A percentile compares a stretch with the other conserved stretches of the same genome.
These are phyloP conservation scores for Elsinoe ampelina DNA, from an alignment of 2,329 filamentous ascomycete genomes.

Conservation along the genomic window DNA sequence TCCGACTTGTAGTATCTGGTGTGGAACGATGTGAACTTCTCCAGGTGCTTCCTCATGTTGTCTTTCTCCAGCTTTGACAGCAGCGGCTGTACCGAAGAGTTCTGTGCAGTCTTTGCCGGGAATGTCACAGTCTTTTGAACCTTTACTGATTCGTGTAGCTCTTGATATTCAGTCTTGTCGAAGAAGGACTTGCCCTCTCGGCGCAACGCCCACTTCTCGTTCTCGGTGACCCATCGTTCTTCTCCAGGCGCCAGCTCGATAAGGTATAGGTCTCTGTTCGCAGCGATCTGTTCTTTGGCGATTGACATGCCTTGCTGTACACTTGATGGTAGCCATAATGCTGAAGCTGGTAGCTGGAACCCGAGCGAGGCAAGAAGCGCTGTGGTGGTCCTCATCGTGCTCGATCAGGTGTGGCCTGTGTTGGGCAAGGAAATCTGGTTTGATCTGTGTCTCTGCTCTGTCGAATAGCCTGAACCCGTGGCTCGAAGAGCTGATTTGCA, in stretches of 20 bases:
- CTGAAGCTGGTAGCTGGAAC: conserved; percentile 6
- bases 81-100: conserved; percentile 58
- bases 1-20: conserved; percentile 74
- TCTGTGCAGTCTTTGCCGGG: conserved; percentile 56
- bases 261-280: conserved; percentile 50
- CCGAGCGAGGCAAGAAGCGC: not conserved
- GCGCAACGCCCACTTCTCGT: conserved; percentile 87
- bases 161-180: conserved; percentile 73
- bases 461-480: no score
- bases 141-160: conserved; percentile 44
- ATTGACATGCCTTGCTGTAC: conserved; percentile 15
- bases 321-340: conserved; percentile 15
- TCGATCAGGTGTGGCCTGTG: not conserved
- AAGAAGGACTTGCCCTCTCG: conserved; percentile 56
- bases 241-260: conserved; percentile 79
- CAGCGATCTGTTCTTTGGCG: conserved; percentile 22
- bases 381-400: conserved; percentile 7
- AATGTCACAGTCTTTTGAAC: conserved; percentile 44
- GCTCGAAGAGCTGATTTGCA: not conserved
- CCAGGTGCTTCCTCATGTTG: conserved; percentile 68
- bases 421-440: no score
- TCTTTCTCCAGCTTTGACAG: conserved; percentile 61
- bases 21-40: conserved; percentile 69
- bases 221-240: conserved; percentile 80
- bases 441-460: no score